Evolutionary conservation across 495 filamentous ascomycete species (phyloP).

Genomic region (Cercophora scortea): DNA sequence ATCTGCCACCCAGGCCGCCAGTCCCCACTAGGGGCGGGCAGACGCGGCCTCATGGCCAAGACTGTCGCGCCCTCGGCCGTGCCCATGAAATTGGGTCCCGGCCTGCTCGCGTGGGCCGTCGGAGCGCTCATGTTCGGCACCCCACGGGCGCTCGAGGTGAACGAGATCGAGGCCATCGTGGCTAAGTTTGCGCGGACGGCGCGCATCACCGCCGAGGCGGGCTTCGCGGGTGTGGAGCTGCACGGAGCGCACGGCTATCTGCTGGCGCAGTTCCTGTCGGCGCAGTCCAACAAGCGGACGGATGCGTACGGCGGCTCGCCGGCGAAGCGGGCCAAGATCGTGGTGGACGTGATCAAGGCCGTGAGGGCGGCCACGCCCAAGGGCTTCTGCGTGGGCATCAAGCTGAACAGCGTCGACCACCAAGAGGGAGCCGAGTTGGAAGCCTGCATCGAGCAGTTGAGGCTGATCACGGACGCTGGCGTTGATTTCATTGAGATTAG

Average conservation of each 20-base stretch:
- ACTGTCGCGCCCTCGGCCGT: slow-evolving; percentile 44
- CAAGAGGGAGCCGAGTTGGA: slow-evolving; percentile 33
- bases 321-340: slow-evolving; percentile 57
- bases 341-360: slow-evolving; percentile 52
- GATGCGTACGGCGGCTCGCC: slow-evolving; percentile 62
- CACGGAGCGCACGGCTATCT: slow-evolving; percentile 70
- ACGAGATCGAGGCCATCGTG: slow-evolving; percentile 49
- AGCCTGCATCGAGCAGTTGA: slow-evolving; percentile 45
- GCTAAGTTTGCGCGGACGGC: slow-evolving; percentile 51
- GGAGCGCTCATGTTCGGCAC: slow-evolving; percentile 49
- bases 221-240: slow-evolving; percentile 72
- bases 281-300: slow-evolving; percentile 50
- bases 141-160: slow-evolving; percentile 45
- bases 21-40: slow-evolving; percentile 37
- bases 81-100: slow-evolving; percentile 26
- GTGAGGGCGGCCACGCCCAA: slow-evolving; percentile 42
- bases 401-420: slow-evolving; percentile 55
- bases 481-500: slow-evolving; percentile 59
- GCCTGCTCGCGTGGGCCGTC: slow-evolving; percentile 42
- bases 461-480: slow-evolving; percentile 41
- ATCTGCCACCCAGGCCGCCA: slow-evolving; percentile 54
- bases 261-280: slow-evolving; percentile 62
- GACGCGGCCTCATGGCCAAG: slow-evolving; percentile 35
- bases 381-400: slow-evolving; percentile 51
- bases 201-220: slow-evolving; percentile 52